These are phyloP conservation scores for Arxiozyma bovina DNA, from an alignment of 1,139 yeast species.

Conservation along the genomic window DNA sequence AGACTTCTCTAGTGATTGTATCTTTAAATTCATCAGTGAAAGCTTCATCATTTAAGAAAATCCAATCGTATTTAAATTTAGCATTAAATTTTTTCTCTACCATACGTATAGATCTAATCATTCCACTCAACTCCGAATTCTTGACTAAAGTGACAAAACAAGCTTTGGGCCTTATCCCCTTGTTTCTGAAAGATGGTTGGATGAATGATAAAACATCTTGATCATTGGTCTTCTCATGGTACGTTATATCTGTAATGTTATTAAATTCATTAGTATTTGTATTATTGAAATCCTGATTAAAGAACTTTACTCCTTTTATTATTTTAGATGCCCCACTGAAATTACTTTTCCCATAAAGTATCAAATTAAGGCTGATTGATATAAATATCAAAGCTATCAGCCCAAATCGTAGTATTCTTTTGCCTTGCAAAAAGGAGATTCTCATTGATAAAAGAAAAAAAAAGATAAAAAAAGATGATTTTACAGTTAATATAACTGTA, in stretches of 20 bases:
- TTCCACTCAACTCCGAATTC: conserved; percentile 52
- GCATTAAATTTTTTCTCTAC: conserved; percentile 59
- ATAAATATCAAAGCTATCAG: neutral
- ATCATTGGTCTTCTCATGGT: neutral
- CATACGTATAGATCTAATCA: conserved; percentile 42
- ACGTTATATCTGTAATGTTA: neutral
- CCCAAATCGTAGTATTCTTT: neutral
- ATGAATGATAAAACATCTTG: neutral
- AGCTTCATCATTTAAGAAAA: conserved; percentile 63
- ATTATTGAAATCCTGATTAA: neutral
- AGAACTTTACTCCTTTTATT: neutral
- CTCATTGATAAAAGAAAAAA: neutral
- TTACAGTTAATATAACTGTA: neutral
- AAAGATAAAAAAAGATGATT: no score
- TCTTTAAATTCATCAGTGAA: conserved; percentile 51
- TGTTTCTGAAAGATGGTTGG: conserved; percentile 7
- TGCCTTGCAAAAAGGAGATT: neutral
- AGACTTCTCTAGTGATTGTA: conserved; percentile 35
- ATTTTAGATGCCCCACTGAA: neutral
- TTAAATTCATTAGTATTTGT: neutral
- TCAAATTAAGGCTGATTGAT: neutral
- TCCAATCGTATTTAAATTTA: conserved; percentile 71
- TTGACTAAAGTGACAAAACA: conserved; percentile 65
- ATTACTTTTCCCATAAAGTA: neutral
- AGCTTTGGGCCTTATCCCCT: conserved; percentile 40